phyloP scores from a whole-genome alignment of 2,329 filamentous ascomycete genomes.

The Pestalotiopsis sp. region DNA sequence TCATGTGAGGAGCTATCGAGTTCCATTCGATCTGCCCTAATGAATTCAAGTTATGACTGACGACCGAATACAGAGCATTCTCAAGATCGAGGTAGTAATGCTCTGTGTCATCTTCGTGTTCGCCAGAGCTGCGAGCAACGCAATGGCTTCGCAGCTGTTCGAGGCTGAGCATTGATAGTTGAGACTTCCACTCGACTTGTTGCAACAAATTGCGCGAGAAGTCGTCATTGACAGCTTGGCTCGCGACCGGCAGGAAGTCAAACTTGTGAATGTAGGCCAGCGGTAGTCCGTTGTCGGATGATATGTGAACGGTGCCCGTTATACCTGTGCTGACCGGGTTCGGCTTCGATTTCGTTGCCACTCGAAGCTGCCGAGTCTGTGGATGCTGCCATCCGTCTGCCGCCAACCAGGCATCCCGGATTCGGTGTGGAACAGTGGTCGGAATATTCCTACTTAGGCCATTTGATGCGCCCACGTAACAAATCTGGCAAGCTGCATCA shows the following conservation, averaged over 20 bases:
- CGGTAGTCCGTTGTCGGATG: conserved; percentile 24
- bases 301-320: conserved; percentile 20
- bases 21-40: too few species aligned
- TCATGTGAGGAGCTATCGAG: too few species aligned
- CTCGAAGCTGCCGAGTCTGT: conserved; percentile 25
- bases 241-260: conserved; percentile 21
- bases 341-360: conserved; percentile 17
- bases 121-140: conserved; percentile 4
- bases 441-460: conserved; percentile 17
- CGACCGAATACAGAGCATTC: not conserved
- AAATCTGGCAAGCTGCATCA: conserved; percentile 35
- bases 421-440: conserved; percentile 30
- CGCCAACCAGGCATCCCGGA: conserved; percentile 34
- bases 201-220: conserved; percentile 24
- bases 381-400: conserved; percentile 33
- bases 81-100: not conserved
- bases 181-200: conserved; percentile 32
- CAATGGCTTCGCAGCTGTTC: conserved; percentile 23
- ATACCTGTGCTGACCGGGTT: conserved; percentile 16
- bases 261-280: conserved; percentile 22
- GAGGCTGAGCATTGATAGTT: conserved; percentile 27
- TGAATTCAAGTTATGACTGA: too few species aligned
- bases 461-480: conserved; percentile 24
- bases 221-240: conserved; percentile 1
- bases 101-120: conserved; percentile 12